Evolutionary conservation across 164 flowering plant species (phyloP).

Genomic region (Tetracentron sinense): DNA sequence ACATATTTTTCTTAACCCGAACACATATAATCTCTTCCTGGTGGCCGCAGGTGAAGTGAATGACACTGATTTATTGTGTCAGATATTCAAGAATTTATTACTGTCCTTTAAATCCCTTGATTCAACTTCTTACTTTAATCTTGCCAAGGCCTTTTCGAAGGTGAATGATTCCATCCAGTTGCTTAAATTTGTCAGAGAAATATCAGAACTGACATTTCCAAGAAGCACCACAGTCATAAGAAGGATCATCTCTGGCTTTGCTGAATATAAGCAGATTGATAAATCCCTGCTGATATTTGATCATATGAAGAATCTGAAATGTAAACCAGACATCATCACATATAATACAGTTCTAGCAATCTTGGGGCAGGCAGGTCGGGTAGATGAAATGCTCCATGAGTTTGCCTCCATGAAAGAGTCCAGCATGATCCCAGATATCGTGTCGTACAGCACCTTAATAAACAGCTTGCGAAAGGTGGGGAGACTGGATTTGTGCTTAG

Average conservation of each 20-base stretch:
- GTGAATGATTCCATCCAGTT: slow-evolving; percentile 30
- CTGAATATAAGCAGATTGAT: slow-evolving; percentile 50
- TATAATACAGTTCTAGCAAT: slow-evolving; percentile 61
- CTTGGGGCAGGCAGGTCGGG: slow-evolving; percentile 55
- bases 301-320: slow-evolving; percentile 47
- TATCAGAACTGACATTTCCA: slow-evolving; percentile 44
- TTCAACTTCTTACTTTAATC: slow-evolving; percentile 35
- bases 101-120: slow-evolving; percentile 23
- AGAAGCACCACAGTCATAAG: slow-evolving; percentile 42
- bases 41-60: slow-evolving; percentile 38
- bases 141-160: slow-evolving; percentile 59
- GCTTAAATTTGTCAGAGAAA: slow-evolving; percentile 42
- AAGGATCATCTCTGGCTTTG: slow-evolving; percentile 63
- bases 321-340: slow-evolving; percentile 66
- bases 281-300: slow-evolving; percentile 69
- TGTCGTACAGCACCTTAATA: slow-evolving; percentile 73
- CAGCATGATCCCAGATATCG: slow-evolving; percentile 50
- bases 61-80: slow-evolving; percentile 39
- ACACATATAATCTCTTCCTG: slow-evolving; percentile 44
- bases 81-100: slow-evolving; percentile 51
- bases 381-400: slow-evolving; percentile 62
- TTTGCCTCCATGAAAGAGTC: slow-evolving; percentile 61
- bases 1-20: slow-evolving; percentile 31
- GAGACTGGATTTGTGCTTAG: slow-evolving; percentile 55
- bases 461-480: slow-evolving; percentile 60